Percentiles rank a stretch among this genome's conserved stretches.
Conservation (phyloP, 176 grass and related monocot species). For the Pontederia paniculata region DNA sequence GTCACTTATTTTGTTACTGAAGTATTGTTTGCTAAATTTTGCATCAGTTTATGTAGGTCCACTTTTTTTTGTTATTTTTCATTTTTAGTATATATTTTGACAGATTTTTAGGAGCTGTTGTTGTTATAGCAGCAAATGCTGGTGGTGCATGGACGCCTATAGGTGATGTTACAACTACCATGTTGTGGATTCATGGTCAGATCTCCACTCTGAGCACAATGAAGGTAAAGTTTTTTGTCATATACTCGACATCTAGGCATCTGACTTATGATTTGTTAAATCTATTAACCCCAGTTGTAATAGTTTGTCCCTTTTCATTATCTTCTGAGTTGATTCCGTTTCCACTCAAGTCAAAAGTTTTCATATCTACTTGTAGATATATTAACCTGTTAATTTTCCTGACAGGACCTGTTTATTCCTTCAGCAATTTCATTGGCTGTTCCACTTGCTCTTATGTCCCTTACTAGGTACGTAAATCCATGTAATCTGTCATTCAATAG, state of each 20-base stretch:
- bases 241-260: conserved; percentile 4
- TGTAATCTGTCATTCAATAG: conserved; percentile 16
- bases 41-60: not conserved
- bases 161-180: conserved; percentile 98
- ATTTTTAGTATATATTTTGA: conserved; percentile 26
- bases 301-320: no score
- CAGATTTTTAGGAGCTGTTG: conserved; percentile 88
- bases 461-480: conserved; percentile 56
- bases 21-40: not conserved
- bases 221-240: conserved; percentile 41
- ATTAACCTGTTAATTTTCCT: conserved; percentile 10
- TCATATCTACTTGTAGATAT: not conserved
- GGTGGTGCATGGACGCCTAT: conserved; percentile 98
- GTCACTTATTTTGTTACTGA: not conserved
- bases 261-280: not conserved
- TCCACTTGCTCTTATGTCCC: conserved; percentile 69
- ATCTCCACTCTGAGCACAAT: conserved; percentile 66
- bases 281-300: no score
- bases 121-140: conserved; percentile 93
- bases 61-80: not conserved
- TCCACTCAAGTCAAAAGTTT: not conserved
- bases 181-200: conserved; percentile 98
- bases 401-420: conserved; percentile 81
- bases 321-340: no score
- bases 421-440: conserved; percentile 61